Evolutionary conservation across 495 filamentous ascomycete species (phyloP), one percentile per base, ranked within the genome.

Genomic region (Trichocladium antarcticum): DNA sequence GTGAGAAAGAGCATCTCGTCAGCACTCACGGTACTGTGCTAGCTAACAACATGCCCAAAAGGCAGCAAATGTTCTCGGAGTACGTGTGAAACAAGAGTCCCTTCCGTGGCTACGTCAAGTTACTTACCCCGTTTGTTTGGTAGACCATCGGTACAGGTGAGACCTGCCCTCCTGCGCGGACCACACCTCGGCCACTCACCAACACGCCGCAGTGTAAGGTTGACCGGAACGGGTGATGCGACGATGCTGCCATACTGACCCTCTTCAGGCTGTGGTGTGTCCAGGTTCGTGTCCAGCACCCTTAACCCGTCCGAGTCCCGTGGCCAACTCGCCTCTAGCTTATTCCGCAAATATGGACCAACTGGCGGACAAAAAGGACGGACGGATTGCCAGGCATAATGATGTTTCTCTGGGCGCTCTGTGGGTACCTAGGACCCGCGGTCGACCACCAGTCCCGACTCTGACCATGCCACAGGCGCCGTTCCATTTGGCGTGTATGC

Each of bases 361-460:
- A 85, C 60, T 85, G 77, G 73, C 68, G 70, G 9, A 71, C 66
- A 10, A 88, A 89, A 56, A 75, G 75, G 42, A 87, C 84, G 1
- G 81, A 86, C 35, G 84, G 84, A 0, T 68, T 89, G 1, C 84
- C 84, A 5, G 77, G 73, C 0, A 51, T 68, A 14, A 89, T 89
- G 84, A 81, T 86, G 76, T 78, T 87, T 46, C 60, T 87, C 1
- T 88, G 84, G 83, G 80, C 80, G 19, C 59, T 74, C 27, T 82
- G 81, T 84, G 61, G 45, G 74, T 57, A 1, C 10, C 16, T 1
- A 10, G 5, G n/a, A n/a, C n/a, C n/a, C n/a, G n/a, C n/a, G n/a
- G n/a, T n/a, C n/a, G n/a, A n/a, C n/a, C n/a, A n/a, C n/a, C n/a
- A n/a, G n/a, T 3, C 8, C 8, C 24, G 38, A 12, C 9, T 40